Evolutionary conservation across 805 yeast genomes (phyloP), one percentile per base, ranked within the genome.

Genomic region (Metschnikowia arizonensis): DNA sequence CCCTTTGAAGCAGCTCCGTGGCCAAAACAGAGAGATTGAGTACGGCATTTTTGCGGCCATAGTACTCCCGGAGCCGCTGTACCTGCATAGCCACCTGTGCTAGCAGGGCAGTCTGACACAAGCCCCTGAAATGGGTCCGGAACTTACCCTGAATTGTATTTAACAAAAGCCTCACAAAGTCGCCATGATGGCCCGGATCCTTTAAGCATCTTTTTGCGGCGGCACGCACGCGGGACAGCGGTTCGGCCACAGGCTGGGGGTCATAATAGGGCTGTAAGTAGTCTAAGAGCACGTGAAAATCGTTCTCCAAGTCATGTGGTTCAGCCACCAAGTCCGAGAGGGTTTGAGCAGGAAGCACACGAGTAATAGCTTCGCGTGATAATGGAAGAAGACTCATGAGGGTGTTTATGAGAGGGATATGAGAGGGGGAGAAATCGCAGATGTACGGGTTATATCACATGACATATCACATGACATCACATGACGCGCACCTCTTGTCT

Each of bases 181-280:
- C 65, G 9, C 55, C 49, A 46, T 68, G 74, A 33, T 56, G 58
- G 4, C 32, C 9, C 3, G 62, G 65, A 44, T 66, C 68, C 40
- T 66, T 65, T 18, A 70, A 54, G 40, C 73, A 67, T 12, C 65
- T 57, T 37, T 65, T 53, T 10, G 69, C 66, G 3, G 74, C 74
- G 1, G 68, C 55, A 33, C 59, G 63, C 7, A 67, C 58, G 23
- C 76, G 52, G 17, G 60, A 64, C 21, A 68, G 58, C 0, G 74
- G 69, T 32, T 58, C 64, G 5, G 52, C 44, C 11, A 44, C 36
- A 18, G 29, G 32, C 9, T 11, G 52, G 1, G 72, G 65, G 6
- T 21, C 39, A 40, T 59, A 62, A 46, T 50, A 59, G 2, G 72
- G 69, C 46, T 52, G 53, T 15, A 68, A 55, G 68, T 69, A 68